These are phyloP conservation scores for Teratosphaeria nubilosa DNA, from an alignment of 2,329 filamentous ascomycete genomes.

Conservation along the genomic window DNA sequence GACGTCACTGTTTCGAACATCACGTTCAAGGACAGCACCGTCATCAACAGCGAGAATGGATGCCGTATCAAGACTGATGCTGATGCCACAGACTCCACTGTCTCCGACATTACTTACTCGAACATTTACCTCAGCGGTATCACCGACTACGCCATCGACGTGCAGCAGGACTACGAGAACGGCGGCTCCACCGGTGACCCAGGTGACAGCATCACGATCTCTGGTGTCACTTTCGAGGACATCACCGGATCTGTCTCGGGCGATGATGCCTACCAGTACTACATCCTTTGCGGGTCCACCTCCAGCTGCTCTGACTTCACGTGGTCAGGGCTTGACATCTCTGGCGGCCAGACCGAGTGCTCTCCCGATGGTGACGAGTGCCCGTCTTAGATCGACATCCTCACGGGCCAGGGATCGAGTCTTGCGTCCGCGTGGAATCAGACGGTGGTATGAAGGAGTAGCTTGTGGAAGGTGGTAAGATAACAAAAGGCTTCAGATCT, in stretches of 20 bases:
- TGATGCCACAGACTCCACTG: constrained; percentile 1
- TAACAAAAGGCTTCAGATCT: neutral
- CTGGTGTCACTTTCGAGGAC: constrained; percentile 2
- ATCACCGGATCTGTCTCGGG: constrained; percentile 1
- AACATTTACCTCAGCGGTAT: constrained; percentile 6
- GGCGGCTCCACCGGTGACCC: constrained; percentile 5
- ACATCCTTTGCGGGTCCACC: constrained; percentile 4
- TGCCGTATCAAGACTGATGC: constrained; percentile 5
- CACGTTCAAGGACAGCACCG: constrained; percentile 2
- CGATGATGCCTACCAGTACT: constrained; percentile 3
- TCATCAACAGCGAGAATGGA: constrained; percentile 5
- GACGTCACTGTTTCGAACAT: constrained; percentile 6
- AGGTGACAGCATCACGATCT: constrained; percentile 4
- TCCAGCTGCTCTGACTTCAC: constrained; percentile 5
- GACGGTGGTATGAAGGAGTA: neutral
- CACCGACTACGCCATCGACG: constrained; percentile 6
- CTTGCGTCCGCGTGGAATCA: neutral
- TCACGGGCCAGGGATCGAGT: neutral
- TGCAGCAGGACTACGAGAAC: constrained; percentile 9
- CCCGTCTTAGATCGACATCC: neutral
- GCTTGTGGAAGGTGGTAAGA: neutral
- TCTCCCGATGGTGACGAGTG: neutral
- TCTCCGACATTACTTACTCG: constrained; percentile 3
- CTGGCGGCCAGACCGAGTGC: constrained; percentile 1
- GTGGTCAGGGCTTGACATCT: constrained; percentile 1